phyloP scores from a whole-genome alignment of 2,329 filamentous ascomycete species.

The Aspergillus tanneri region DNA sequence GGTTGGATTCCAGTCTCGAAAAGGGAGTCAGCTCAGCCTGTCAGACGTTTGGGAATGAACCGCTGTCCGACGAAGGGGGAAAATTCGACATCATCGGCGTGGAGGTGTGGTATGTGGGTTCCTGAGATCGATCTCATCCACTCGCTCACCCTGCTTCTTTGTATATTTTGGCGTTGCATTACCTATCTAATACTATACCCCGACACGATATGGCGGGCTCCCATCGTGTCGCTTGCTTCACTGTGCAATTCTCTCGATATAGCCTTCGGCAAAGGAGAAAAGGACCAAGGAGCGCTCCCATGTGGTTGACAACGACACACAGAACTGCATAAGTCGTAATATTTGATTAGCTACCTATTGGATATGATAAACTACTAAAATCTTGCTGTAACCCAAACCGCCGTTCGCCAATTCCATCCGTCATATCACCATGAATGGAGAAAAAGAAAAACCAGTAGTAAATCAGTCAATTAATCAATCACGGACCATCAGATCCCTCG shows the following conservation, averaged over 20 bases:
- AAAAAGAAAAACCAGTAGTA: too few species aligned
- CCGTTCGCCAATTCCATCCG: conserved; percentile 3
- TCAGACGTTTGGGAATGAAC: conserved; percentile 92
- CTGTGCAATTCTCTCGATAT: conserved; percentile 1
- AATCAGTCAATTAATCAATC: too few species aligned
- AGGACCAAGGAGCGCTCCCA: background rate
- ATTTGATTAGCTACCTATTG: conserved; percentile 15
- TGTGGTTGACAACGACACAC: background rate
- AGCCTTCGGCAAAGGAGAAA: background rate
- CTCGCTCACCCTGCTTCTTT: background rate
- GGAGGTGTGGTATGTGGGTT: conserved; percentile 88
- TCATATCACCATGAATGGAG: conserved; percentile 6
- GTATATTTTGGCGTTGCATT: background rate
- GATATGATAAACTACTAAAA: background rate
- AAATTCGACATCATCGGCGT: conserved; percentile 91
- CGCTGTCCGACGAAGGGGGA: conserved; percentile 84
- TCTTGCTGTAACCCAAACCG: background rate
- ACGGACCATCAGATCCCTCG: too few species aligned
- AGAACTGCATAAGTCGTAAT: conserved; percentile 7
- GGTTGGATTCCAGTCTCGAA: conserved; percentile 84
- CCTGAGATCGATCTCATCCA: conserved; percentile 22
- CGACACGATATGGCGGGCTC: conserved; percentile 14
- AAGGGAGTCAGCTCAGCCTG: conserved; percentile 79
- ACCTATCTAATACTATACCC: conserved; percentile 15
- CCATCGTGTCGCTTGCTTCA: conserved; percentile 11